Evolutionary conservation across 768 basidiomycete species (phyloP), one percentile per base, ranked within the genome.

Genomic region (Boletus vinaceobasis): DNA sequence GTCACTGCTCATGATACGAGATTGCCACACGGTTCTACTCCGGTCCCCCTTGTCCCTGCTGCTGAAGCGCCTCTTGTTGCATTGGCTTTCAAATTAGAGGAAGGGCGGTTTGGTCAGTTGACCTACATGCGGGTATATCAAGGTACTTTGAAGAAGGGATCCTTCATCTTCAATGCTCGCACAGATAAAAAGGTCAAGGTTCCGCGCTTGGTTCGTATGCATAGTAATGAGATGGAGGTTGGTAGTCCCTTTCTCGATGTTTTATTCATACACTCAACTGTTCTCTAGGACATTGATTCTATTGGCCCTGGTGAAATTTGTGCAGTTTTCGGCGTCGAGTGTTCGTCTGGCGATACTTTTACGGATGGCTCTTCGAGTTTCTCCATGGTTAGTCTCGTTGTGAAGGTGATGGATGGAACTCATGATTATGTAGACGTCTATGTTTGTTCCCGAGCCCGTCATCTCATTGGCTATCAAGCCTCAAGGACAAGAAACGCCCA

Each of bases 51-150:
- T 17, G 77, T 79, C 9, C 93, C 95, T 31, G 94, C 94, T 8
- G 84, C 90, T 0, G 80, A 84, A 29, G 91, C 91, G 0, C 92
- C 95, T 4, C 78, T 98, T 29, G 89, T 99, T 55, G 95, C 90
- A 8, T 76, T 99, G 47, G 97, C 97, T 13, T 99, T 99, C 82
- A 99, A 99, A 76, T 78, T 99, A 43, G 97, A 99, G 71, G 97
- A 99, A 75, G 95, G 96, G 5, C 81, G 91, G 23, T 99, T 91
- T 67, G 97, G 97, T 10, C 97, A 99, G 72, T 74, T 99, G 66
- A 99, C 97, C 0, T 99, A 99, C 71, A 94, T 99, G 85, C 79
- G 97, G 19, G 90, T 99, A 52, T 99, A 99, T 65, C 97, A 98
- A 71, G 97, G 97, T 31, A 90, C 84, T 37, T 71, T 99, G 70